Percentiles rank a stretch among this genome's conserved stretches.
Conservation (phyloP, 2,329 filamentous ascomycete species). For the Rhinocladiella similis region DNA sequence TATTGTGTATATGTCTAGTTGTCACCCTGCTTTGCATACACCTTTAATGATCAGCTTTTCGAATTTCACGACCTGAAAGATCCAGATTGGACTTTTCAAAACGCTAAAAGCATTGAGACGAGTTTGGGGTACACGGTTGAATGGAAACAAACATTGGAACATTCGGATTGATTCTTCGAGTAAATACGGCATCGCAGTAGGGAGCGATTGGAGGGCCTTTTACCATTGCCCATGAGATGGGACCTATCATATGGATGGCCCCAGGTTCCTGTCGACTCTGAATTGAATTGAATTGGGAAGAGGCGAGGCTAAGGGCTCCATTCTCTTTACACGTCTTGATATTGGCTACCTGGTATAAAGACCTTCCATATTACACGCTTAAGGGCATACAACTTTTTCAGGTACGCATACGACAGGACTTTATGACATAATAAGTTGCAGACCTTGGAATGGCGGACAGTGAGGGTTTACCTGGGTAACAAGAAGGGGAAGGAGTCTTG, state of each 20-base stretch:
- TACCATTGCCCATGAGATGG: constrained; percentile 11
- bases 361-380: constrained; percentile 24
- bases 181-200: constrained; percentile 24
- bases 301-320: too few relatives aligned
- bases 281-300: constrained; percentile 7
- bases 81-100: constrained; percentile 4
- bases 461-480: constrained; percentile 1
- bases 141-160: constrained; percentile 13
- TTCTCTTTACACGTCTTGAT: constrained; percentile 3
- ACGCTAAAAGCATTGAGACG: constrained; percentile 20
- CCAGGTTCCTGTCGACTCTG: constrained; percentile 1
- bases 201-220: constrained; percentile 5
- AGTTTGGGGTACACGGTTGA: constrained; percentile 17
- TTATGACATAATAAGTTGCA: constrained; percentile 19
- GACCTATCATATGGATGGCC: neutral
- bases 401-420: constrained; percentile 26
- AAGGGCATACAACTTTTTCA: constrained; percentile 20
- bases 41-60: constrained; percentile 26
- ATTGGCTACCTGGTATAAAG: constrained; percentile 15
- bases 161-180: constrained; percentile 18
- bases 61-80: constrained; percentile 18
- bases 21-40: constrained; percentile 24
- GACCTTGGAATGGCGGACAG: constrained; percentile 10
- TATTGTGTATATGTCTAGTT: constrained; percentile 23
- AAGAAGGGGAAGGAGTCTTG: constrained; percentile 1